Evolutionary conservation across 2,329 filamentous ascomycete genomes (phyloP).

Genomic region (Claviceps spartinae): DNA sequence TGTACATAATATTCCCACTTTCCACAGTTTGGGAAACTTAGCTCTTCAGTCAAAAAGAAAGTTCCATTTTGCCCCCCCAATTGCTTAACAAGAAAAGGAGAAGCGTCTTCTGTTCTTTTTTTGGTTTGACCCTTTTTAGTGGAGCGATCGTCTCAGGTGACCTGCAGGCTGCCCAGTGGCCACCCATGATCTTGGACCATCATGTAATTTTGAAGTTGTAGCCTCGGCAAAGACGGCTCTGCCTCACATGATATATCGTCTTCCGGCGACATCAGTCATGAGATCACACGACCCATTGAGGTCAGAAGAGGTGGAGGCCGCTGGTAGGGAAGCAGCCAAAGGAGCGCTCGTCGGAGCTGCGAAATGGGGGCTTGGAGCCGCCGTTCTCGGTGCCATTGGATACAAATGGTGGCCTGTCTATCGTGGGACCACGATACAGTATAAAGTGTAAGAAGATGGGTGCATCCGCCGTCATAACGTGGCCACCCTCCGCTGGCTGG

Average conservation of each 20-base stretch:
- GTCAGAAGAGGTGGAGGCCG: slow-evolving; percentile 52
- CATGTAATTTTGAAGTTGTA: neutral
- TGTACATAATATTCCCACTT: too few species aligned
- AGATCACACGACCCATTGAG: slow-evolving; percentile 43
- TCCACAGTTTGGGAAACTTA: too few species aligned
- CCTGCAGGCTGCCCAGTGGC: too few species aligned
- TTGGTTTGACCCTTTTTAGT: too few species aligned
- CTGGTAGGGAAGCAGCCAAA: slow-evolving; percentile 56
- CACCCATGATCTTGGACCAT: too few species aligned
- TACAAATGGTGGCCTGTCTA: slow-evolving; percentile 58
- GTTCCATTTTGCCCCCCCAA: too few species aligned
- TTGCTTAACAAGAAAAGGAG: too few species aligned
- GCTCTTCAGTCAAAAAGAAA: too few species aligned
- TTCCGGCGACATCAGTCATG: slow-evolving; percentile 19
- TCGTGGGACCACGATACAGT: slow-evolving; percentile 57
- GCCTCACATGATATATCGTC: neutral
- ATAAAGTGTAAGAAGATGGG: slow-evolving; percentile 51
- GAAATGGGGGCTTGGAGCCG: slow-evolving; percentile 59
- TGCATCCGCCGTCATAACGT: neutral
- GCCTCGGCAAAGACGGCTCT: neutral
- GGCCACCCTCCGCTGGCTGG: neutral
- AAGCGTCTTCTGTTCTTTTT: too few species aligned
- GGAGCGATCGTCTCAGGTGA: too few species aligned
- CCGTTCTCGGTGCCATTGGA: slow-evolving; percentile 46
- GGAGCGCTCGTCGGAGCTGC: slow-evolving; percentile 54